phyloP scores from a whole-genome alignment of 2,329 filamentous ascomycete species.

The Xylariales sp. region DNA sequence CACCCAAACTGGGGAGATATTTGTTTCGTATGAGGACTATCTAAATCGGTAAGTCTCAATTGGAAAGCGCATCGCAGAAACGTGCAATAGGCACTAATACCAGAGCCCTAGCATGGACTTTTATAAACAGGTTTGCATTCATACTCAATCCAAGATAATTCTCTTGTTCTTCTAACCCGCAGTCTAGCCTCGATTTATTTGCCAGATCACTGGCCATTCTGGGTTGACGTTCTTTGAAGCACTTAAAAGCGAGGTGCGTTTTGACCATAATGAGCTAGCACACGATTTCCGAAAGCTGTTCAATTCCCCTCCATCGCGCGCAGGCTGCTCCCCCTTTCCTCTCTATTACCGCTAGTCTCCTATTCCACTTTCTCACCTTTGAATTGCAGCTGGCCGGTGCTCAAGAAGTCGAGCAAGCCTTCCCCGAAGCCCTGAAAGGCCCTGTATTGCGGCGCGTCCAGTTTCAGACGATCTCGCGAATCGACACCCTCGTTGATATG shows the following conservation, averaged over 20 bases:
- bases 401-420: conserved; percentile 83
- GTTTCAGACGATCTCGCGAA: conserved; percentile 81
- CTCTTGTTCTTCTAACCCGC: conserved; percentile 6
- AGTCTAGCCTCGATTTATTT: conserved; percentile 80
- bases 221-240: conserved; percentile 91
- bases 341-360: no score
- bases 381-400: conserved; percentile 65
- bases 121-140: conserved; percentile 77
- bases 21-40: conserved; percentile 84
- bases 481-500: conserved; percentile 73
- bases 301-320: no score
- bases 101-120: conserved; percentile 71
- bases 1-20: conserved; percentile 83
- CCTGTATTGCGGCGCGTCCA: conserved; percentile 89
- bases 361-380: background rate
- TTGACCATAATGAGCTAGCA: conserved; percentile 1
- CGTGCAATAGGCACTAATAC: conserved; percentile 29
- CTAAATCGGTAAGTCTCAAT: conserved; percentile 62
- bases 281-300: background rate
- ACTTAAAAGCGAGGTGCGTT: conserved; percentile 78
- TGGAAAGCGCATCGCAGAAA: no score
- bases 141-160: background rate
- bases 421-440: conserved; percentile 86
- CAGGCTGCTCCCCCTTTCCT: no score
- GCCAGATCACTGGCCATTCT: conserved; percentile 92